A percentile compares a stretch with the other conserved stretches of the same genome.
Evolutionary conservation across 441 rosid genomes (phyloP).

Genomic region (Gossypium laxum): DNA sequence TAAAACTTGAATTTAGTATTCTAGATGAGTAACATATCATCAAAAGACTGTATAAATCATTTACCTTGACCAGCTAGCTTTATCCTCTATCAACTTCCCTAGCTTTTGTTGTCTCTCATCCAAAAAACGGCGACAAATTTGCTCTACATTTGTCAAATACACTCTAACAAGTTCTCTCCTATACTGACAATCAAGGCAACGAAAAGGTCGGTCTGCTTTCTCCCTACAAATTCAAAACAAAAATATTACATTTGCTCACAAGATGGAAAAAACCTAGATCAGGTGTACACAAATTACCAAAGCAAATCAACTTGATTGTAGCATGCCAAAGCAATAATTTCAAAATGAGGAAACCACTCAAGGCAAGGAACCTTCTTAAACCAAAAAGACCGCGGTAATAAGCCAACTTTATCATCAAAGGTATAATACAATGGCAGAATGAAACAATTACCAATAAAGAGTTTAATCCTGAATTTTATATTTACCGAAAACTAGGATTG

Average conservation of each 20-base stretch:
- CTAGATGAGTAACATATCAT: not conserved
- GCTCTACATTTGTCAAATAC: conserved; percentile 78
- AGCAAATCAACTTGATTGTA: not conserved
- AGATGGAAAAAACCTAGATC: not conserved
- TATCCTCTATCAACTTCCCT: conserved; percentile 66
- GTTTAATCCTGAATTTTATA: not conserved
- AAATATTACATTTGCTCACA: not conserved
- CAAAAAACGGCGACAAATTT: conserved; percentile 71
- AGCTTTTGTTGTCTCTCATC: conserved; percentile 84
- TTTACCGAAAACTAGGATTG: not conserved
- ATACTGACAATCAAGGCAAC: conserved; percentile 84
- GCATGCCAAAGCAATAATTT: not conserved
- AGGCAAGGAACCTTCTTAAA: not conserved
- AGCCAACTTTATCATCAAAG: not conserved
- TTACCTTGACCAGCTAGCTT: conserved; percentile 89
- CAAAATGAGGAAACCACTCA: not conserved
- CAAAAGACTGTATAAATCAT: not conserved
- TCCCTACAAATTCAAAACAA: conserved; percentile 45
- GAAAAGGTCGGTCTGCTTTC: conserved; percentile 83
- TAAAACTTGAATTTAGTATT: not conserved
- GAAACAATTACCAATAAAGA: not conserved
- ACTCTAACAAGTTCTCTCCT: conserved; percentile 96
- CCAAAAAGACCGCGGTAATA: not conserved
- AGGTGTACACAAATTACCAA: not conserved
- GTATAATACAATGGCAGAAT: not conserved